These are phyloP conservation scores for Zygosaccharomyces lentus DNA, from an alignment of 805 yeast genomes.

Conservation along the genomic window DNA sequence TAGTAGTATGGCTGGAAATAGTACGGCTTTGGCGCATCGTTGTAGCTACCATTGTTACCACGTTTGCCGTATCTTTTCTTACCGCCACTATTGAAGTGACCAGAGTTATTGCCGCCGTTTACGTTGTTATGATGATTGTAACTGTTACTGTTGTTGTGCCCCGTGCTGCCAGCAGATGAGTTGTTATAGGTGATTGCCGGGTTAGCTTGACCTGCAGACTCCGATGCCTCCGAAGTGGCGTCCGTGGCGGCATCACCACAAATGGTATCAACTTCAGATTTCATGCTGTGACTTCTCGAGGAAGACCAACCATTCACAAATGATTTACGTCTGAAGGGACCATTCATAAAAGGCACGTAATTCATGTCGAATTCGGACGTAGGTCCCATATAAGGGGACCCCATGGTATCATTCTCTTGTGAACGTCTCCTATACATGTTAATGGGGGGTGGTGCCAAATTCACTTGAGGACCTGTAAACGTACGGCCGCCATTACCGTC, in stretches of 20 bases:
- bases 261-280: slow-evolving; percentile 13
- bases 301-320: slow-evolving; percentile 20
- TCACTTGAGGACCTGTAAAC: slow-evolving; percentile 39
- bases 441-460: slow-evolving; percentile 79
- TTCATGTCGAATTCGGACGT: slow-evolving; percentile 21
- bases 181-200: slow-evolving; percentile 27
- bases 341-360: slow-evolving; percentile 18
- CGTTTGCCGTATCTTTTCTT: slow-evolving; percentile 16
- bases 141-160: slow-evolving; percentile 13
- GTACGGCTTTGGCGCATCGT: slow-evolving; percentile 24
- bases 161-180: slow-evolving; percentile 31
- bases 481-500: slow-evolving; percentile 18
- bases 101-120: slow-evolving; percentile 3
- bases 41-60: slow-evolving; percentile 9
- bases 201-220: slow-evolving; percentile 19
- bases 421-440: slow-evolving; percentile 49
- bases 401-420: slow-evolving; percentile 8
- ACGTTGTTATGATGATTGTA: slow-evolving; percentile 1
- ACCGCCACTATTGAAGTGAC: not conserved
- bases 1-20: slow-evolving; percentile 30
- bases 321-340: slow-evolving; percentile 22
- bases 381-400: slow-evolving; percentile 6
- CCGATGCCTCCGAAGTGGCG: slow-evolving; percentile 24
- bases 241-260: slow-evolving; percentile 22
- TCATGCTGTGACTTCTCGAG: slow-evolving; percentile 15